Percentiles rank a stretch among this genome's conserved stretches.
Conservation (phyloP, 495 filamentous ascomycete genomes). For the Pyrenopolyporus hunteri region DNA sequence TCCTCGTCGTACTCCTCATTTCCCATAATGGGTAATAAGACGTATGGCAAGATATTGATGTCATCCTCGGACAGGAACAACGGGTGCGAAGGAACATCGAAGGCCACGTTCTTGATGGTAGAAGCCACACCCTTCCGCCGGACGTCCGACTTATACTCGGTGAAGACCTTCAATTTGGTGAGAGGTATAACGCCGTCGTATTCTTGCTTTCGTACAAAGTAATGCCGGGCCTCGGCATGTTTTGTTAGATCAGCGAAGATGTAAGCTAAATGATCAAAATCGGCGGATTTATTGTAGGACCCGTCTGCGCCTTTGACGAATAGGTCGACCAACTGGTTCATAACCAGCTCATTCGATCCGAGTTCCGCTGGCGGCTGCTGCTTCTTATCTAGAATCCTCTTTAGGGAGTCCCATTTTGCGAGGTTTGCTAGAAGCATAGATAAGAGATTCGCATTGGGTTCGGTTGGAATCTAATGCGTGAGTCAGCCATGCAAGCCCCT, state of each 20-base stretch:
- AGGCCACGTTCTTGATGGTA: slow-evolving; percentile 86
- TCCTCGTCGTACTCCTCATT: slow-evolving; percentile 69
- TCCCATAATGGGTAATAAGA: slow-evolving; percentile 72
- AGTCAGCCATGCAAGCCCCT: slow-evolving; percentile 14
- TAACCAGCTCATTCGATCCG: slow-evolving; percentile 71
- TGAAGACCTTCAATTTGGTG: slow-evolving; percentile 90
- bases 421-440: slow-evolving; percentile 95
- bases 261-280: slow-evolving; percentile 92
- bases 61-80: slow-evolving; percentile 70
- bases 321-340: slow-evolving; percentile 92
- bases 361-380: slow-evolving; percentile 63
- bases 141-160: slow-evolving; percentile 79
- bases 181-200: slow-evolving; percentile 83
- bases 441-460: slow-evolving; percentile 79
- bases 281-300: slow-evolving; percentile 80
- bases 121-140: slow-evolving; percentile 89
- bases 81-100: slow-evolving; percentile 71
- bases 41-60: slow-evolving; percentile 82
- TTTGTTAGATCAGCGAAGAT: slow-evolving; percentile 93
- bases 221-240: slow-evolving; percentile 70
- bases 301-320: slow-evolving; percentile 90
- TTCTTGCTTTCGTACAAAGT: slow-evolving; percentile 73
- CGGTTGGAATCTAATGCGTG: slow-evolving; percentile 52
- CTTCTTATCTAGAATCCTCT: slow-evolving; percentile 67
- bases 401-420: slow-evolving; percentile 75